Conservation (phyloP, 129 eudicot species). For the Artemisia annua region DNA sequence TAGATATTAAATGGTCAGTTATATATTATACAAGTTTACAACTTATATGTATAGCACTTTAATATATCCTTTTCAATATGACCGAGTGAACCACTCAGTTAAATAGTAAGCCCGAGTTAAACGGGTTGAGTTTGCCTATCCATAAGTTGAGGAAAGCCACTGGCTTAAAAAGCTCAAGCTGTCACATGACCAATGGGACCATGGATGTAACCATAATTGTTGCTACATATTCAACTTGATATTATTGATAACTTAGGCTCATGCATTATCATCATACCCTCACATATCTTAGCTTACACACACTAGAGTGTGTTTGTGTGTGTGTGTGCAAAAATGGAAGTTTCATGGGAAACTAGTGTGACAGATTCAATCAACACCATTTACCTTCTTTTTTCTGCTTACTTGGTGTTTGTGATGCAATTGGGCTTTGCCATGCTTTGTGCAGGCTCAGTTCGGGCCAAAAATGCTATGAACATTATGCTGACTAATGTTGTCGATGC, state of each 20-base stretch:
- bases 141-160: constrained; percentile 29
- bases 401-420: too few species aligned
- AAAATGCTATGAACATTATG: too few species aligned
- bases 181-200: constrained; percentile 26
- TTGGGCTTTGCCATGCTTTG: too few species aligned
- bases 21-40: not conserved
- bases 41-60: constrained; percentile 7
- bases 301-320: constrained; percentile 24
- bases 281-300: constrained; percentile 35
- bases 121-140: constrained; percentile 36
- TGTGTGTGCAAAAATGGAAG: not conserved
- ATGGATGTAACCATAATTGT: constrained; percentile 27
- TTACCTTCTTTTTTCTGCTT: too few species aligned
- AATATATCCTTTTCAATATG: not conserved
- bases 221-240: constrained; percentile 28
- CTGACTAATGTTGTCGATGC: too few species aligned
- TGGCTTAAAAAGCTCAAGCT: constrained; percentile 36
- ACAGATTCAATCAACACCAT: too few species aligned
- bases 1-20: not conserved
- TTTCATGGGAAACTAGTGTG: too few species aligned
- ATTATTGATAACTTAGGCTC: constrained; percentile 23
- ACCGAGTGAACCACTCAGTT: constrained; percentile 8
- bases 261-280: constrained; percentile 20
- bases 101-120: constrained; percentile 20
- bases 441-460: too few species aligned